These are phyloP conservation scores for Tulasnella sp. DNA, from an alignment of 768 basidiomycete species.

Conservation along the genomic window DNA sequence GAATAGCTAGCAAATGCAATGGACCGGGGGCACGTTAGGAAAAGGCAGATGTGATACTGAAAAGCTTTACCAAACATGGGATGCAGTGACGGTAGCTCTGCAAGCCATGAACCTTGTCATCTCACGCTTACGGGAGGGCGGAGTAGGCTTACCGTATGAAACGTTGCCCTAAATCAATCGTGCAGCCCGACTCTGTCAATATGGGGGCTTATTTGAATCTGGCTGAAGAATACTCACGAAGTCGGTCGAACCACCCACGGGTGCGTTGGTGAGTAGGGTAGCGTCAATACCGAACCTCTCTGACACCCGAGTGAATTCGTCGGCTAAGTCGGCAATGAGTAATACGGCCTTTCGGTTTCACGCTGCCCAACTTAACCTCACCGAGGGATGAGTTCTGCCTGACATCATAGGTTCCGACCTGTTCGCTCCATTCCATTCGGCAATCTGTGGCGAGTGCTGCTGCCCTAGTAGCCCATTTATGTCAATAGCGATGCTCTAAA, in stretches of 20 bases:
- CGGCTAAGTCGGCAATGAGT: conserved; percentile 43
- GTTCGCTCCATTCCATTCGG: conserved; percentile 44
- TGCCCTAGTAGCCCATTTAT: conserved; percentile 23
- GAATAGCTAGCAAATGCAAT: conserved; percentile 56
- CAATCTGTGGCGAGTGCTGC: conserved; percentile 56
- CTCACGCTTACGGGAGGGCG: not conserved
- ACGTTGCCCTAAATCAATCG: conserved; percentile 58
- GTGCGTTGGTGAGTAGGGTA: conserved; percentile 60
- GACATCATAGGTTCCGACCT: conserved; percentile 50
- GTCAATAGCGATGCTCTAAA: not conserved
- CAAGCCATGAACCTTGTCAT: not conserved
- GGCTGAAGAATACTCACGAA: conserved; percentile 53
- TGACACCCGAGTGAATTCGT: conserved; percentile 60
- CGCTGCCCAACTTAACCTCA: conserved; percentile 38
- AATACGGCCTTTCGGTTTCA: conserved; percentile 39
- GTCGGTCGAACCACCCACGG: conserved; percentile 72
- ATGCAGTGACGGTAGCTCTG: conserved; percentile 59
- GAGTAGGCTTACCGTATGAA: conserved; percentile 35
- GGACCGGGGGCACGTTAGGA: not conserved
- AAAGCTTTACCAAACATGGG: conserved; percentile 60
- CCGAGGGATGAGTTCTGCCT: conserved; percentile 65
- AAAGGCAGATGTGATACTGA: not conserved
- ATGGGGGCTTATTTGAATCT: not conserved
- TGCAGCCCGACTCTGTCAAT: not conserved
- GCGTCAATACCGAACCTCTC: conserved; percentile 50